phyloP scores from a whole-genome alignment of 1,284 basidiomycete species.

The Ceratobasidium sp. region DNA sequence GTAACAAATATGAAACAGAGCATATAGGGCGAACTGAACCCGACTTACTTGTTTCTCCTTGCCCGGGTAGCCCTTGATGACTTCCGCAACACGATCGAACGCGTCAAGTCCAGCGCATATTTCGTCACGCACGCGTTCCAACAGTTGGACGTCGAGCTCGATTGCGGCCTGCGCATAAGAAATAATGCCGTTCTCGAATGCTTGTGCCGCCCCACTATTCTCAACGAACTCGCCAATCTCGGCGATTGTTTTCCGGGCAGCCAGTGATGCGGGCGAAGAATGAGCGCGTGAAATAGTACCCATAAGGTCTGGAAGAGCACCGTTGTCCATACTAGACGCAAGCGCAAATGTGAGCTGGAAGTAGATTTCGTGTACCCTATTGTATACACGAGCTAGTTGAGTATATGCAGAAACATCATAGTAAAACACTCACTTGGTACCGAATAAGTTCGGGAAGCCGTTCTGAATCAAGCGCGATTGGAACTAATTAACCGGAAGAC shows the following conservation, averaged over 20 bases:
- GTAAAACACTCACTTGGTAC: slow-evolving; percentile 22
- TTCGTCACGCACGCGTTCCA: slow-evolving; percentile 41
- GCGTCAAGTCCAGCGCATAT: slow-evolving; percentile 40
- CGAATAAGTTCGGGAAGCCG: slow-evolving; percentile 42
- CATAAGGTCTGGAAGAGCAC: slow-evolving; percentile 37
- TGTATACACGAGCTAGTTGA: not conserved
- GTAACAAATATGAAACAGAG: not conserved
- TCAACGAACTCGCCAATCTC: slow-evolving; percentile 43
- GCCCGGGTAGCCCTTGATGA: slow-evolving; percentile 33
- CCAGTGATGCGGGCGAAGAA: slow-evolving; percentile 29
- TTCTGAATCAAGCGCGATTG: slow-evolving; percentile 31
- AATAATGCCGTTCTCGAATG: slow-evolving; percentile 43
- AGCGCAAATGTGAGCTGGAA: slow-evolving; percentile 39
- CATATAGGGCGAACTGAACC: not conserved
- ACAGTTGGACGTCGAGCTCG: slow-evolving; percentile 38
- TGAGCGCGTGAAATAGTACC: slow-evolving; percentile 34
- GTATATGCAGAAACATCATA: not conserved
- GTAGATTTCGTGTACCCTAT: slow-evolving; percentile 40
- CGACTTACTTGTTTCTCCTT: slow-evolving; percentile 41
- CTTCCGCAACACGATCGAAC: slow-evolving; percentile 39
- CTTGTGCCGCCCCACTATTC: slow-evolving; percentile 33
- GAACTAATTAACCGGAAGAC: slow-evolving; percentile 11
- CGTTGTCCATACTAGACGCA: slow-evolving; percentile 15
- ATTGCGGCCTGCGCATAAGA: slow-evolving; percentile 32
- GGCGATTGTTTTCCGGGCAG: slow-evolving; percentile 39